Evolutionary conservation across 1,139 yeast genomes (phyloP), one percentile per base, ranked within the genome.

Genomic region (Meyerozyma sp.): DNA sequence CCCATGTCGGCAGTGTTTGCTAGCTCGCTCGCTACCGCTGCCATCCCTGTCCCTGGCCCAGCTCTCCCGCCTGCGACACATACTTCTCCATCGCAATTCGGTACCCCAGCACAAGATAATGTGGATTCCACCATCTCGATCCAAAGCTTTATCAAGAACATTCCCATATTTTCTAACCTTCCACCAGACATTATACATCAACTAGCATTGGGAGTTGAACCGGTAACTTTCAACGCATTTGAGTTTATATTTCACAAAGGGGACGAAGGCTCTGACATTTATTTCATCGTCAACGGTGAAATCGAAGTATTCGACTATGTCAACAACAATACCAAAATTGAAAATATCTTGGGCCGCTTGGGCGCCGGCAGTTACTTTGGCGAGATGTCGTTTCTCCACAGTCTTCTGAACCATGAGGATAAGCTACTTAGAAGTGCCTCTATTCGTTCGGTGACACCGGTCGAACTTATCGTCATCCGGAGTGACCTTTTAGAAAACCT

Each of bases 301-400:
- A 87, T 84, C 2, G 91, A 84, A 57, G 87, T 84, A 0, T 50
- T 84, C 5, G 81, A 79, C 49, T 69, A 72, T 20, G 51, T 57
- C 18, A 44, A 52, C 25, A 52, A 41, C 13, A 46, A 55, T 8
- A 32, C 44, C 10, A 43, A 47, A 21, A 43, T 40, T 21, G 78
- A 73, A 43, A 64, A 63, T 23, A 65, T 74, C 1, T 61, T 81
- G 37, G 90, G 87, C 1, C 71, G 86, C 46, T 63, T 84, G 34
- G 73, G 78, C 3, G 63, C 77, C 8, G 89, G 87, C 8, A 74
- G 81, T 36, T 84, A 82, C 59, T 83, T 85, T 63, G 94, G 94
- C 23, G 93, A 84, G 58, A 80, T 84, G 81, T 78, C 88, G 0
- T 84, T 84, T 53, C 62, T 84, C 36, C 68, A 79, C 4, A 70